phyloP scores from a whole-genome alignment of 495 filamentous ascomycete genomes.

The Corynascus novoguineensis region DNA sequence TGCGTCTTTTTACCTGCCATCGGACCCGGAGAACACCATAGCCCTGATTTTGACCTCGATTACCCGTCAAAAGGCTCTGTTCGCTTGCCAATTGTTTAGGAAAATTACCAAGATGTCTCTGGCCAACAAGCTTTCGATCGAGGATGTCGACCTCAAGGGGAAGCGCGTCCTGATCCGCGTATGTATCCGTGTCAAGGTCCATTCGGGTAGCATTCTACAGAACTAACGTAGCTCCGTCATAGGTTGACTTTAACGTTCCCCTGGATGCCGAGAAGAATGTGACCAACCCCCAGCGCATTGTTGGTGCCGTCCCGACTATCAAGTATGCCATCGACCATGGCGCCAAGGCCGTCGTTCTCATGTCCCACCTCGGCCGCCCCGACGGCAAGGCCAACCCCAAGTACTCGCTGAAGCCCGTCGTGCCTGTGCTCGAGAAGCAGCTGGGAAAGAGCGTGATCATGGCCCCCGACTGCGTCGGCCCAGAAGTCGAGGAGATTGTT shows the following conservation, averaged over 20 bases:
- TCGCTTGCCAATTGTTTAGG: constrained; percentile 15
- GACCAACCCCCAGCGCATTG: constrained; percentile 97
- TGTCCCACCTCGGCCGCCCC: constrained; percentile 97
- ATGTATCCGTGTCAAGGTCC: constrained; percentile 34
- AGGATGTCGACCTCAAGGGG: constrained; percentile 91
- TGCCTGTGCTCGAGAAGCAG: constrained; percentile 85
- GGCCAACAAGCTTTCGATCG: constrained; percentile 94
- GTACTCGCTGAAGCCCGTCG: constrained; percentile 90
- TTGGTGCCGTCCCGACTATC: constrained; percentile 94
- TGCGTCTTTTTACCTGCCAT: constrained; percentile 27
- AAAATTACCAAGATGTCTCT: constrained; percentile 74
- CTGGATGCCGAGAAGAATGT: constrained; percentile 86
- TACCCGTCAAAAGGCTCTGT: not conserved
- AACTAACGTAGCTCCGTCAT: not conserved
- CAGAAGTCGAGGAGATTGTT: constrained; percentile 82
- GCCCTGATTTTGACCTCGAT: not conserved
- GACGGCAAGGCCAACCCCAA: constrained; percentile 84
- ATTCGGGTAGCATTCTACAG: not conserved
- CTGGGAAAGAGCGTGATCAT: constrained; percentile 80
- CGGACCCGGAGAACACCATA: not conserved
- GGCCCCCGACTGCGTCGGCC: constrained; percentile 84
- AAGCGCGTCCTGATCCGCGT: constrained; percentile 97
- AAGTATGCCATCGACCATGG: constrained; percentile 93
- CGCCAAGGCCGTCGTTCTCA: constrained; percentile 92
- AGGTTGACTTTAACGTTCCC: constrained; percentile 99